Evolutionary conservation across 1,284 basidiomycete species (phyloP), one percentile per base, ranked within the genome.

Genomic region (Puccinia coronata): DNA sequence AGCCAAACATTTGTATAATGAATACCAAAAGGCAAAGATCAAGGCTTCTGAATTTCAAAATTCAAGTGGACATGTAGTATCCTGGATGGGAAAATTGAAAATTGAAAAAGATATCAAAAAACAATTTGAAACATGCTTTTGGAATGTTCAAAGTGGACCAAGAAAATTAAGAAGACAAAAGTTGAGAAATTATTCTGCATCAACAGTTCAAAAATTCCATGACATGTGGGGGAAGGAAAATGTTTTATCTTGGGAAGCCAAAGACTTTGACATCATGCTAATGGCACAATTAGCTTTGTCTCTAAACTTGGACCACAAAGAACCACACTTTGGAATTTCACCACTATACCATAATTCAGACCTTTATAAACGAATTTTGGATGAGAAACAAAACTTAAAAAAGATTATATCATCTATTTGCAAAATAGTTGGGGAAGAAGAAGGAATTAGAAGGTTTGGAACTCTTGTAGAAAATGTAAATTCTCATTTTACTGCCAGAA

Each of bases 1-100:
- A 63, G 59, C 34, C 1, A 20, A 63, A 36, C 18, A 8, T 36
- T 39, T 63, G 34, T 39, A 39, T 39, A 2, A 31, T 39, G 59
- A 63, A 39, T 63, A 23, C 28, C 28, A 63, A 63, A 63, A 39
- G n/a, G 18, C 59, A 34, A 63, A 63, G 59, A 63, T 63, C 18
- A 63, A 6, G 34, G 2, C 2, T 18, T 39, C n/a, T 63, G 12
- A 6, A 36, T 1, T 8, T 36, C 39, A 63, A 39, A 36, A 63
- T 63, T n/a, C 12, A 39, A 39, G 23, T 16, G 18, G 39, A 39
- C 1, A 63, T 63, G 0, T 12, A 59, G 57, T 51, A 8, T 51
- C 12, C 11, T 51, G 4, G 8, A 8, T 16, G 43, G 16, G 43
- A 47, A 47, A 8, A 47, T 47, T 47, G 16, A 47, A 47, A n/a